These are phyloP conservation scores for Vigna angularis DNA, from an alignment of 306 rosid species.

Conservation along the genomic window DNA sequence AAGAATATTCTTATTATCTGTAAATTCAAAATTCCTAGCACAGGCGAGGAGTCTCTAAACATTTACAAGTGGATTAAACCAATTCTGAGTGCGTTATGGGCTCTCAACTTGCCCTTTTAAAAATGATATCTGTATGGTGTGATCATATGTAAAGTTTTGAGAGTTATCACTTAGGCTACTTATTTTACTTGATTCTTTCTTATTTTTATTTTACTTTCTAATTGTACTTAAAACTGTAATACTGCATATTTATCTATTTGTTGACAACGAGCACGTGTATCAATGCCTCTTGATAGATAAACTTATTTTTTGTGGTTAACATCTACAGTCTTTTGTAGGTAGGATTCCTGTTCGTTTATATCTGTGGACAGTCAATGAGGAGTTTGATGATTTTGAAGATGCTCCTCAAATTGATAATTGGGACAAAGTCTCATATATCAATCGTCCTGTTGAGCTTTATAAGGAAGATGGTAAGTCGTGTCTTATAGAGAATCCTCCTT, in stretches of 20 bases:
- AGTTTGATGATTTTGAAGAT: slow-evolving; percentile 78
- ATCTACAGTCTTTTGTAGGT: slow-evolving; percentile 51
- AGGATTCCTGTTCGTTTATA: slow-evolving; percentile 90
- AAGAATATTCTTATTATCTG: not conserved
- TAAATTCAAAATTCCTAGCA: slow-evolving; percentile 10
- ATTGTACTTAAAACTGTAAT: slow-evolving; percentile 9
- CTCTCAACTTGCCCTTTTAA: slow-evolving; percentile 12
- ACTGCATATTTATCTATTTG: not conserved
- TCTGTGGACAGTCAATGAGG: slow-evolving; percentile 66
- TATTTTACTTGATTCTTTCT: not conserved
- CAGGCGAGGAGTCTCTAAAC: slow-evolving; percentile 1
- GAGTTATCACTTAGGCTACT: not conserved
- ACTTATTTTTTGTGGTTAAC: slow-evolving; percentile 39
- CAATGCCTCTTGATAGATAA: not conserved
- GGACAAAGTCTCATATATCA: slow-evolving; percentile 88
- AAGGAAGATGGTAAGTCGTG: slow-evolving; percentile 74
- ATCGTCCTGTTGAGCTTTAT: slow-evolving; percentile 78
- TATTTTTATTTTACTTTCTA: not conserved
- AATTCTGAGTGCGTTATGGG: slow-evolving; percentile 22
- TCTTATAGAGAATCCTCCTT: slow-evolving; percentile 5
- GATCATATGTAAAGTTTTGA: not conserved
- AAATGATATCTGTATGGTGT: not conserved
- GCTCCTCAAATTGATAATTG: slow-evolving; percentile 83
- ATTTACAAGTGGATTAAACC: not conserved
- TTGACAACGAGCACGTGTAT: not conserved